Conservation (phyloP, 331 rosid species). For the Saraca asoca region DNA sequence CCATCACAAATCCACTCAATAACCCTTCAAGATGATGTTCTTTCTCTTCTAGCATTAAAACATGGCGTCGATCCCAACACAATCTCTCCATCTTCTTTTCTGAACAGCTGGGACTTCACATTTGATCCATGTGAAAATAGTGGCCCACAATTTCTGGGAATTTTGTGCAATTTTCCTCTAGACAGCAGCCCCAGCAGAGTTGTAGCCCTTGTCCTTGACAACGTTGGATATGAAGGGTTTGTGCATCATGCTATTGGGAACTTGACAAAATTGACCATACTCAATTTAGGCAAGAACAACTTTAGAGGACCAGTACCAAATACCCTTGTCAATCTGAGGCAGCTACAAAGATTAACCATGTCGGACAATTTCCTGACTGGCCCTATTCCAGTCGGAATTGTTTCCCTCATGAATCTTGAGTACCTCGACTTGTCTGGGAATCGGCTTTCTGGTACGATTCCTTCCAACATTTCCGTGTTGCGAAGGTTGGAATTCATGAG, state of each 20-base stretch:
- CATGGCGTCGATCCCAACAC: constrained; percentile 49
- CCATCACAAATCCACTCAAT: constrained; percentile 24
- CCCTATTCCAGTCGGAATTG: constrained; percentile 31
- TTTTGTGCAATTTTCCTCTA: constrained; percentile 43
- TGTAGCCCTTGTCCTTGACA: constrained; percentile 49
- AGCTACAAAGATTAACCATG: constrained; percentile 45
- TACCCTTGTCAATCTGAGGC: constrained; percentile 35
- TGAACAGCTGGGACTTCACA: constrained; percentile 45
- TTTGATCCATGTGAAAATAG: constrained; percentile 46
- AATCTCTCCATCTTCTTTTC: constrained; percentile 36
- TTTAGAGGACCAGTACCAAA: constrained; percentile 53
- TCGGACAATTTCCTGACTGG: constrained; percentile 49
- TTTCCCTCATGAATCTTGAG: constrained; percentile 35
- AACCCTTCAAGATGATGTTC: constrained; percentile 41
- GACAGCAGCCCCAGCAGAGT: constrained; percentile 49
- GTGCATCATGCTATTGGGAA: constrained; percentile 45
- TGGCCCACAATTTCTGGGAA: constrained; percentile 49
- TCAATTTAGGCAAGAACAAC: constrained; percentile 46
- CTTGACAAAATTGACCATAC: constrained; percentile 39
- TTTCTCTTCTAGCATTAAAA: constrained; percentile 39
- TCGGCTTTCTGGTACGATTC: constrained; percentile 44
- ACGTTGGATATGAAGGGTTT: constrained; percentile 52
- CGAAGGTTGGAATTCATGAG: constrained; percentile 46
- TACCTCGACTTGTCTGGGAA: constrained; percentile 44
- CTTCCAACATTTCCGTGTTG: constrained; percentile 27